Evolutionary conservation across 345 rosid genomes (phyloP).

Genomic region (Moringa oleifera): DNA sequence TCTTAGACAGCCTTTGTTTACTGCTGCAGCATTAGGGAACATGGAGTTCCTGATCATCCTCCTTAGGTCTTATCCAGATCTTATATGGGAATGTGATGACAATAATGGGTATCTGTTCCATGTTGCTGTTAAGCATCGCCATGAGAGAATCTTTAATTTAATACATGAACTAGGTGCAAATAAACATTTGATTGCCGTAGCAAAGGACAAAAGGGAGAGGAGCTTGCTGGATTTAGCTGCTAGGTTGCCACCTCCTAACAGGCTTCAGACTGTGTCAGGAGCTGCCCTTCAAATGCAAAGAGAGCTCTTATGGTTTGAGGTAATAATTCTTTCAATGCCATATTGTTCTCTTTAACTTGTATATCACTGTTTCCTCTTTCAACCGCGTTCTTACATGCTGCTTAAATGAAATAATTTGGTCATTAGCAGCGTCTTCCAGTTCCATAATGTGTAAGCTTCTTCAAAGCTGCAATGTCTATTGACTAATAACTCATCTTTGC

Average conservation of each 20-base stretch:
- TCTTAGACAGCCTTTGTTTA: slow-evolving; percentile 24
- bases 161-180: slow-evolving; percentile 23
- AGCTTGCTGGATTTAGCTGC: slow-evolving; percentile 23
- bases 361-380: too few relatives aligned
- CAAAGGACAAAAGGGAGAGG: not conserved
- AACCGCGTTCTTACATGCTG: too few relatives aligned
- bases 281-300: slow-evolving; percentile 41
- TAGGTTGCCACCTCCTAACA: slow-evolving; percentile 18
- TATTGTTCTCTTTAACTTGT: too few relatives aligned
- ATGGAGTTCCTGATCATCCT: slow-evolving; percentile 22
- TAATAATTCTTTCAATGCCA: too few relatives aligned
- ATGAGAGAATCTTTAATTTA: slow-evolving; percentile 21
- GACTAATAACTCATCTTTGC: too few relatives aligned
- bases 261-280: slow-evolving; percentile 30
- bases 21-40: slow-evolving; percentile 34
- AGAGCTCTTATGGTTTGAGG: slow-evolving; percentile 44
- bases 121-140: slow-evolving; percentile 29
- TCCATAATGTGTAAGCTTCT: too few relatives aligned
- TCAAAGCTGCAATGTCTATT: too few relatives aligned
- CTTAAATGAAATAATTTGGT: too few relatives aligned
- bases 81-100: slow-evolving; percentile 31
- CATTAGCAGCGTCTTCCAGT: too few relatives aligned
- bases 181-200: slow-evolving; percentile 23
- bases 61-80: slow-evolving; percentile 19
- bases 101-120: slow-evolving; percentile 27